Percentiles rank a stretch among this genome's conserved stretches.
Evolutionary conservation across 1,284 basidiomycete genomes (phyloP).

Genomic region (Ustilago hordei): DNA sequence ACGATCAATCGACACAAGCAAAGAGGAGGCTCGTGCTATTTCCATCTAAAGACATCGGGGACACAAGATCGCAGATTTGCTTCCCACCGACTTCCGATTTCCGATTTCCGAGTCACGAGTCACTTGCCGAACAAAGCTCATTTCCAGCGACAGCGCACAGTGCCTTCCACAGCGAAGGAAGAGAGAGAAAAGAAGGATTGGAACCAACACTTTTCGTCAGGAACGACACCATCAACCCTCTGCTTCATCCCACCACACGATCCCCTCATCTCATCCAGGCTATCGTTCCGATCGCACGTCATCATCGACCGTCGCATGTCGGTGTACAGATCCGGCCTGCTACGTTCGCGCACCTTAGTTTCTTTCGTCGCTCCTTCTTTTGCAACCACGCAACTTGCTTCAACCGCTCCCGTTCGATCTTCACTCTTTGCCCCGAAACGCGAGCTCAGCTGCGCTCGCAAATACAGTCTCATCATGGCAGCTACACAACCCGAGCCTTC

Average conservation of each 20-base stretch:
- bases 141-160: slow-evolving; percentile 2
- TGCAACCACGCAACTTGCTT: background rate
- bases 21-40: slow-evolving; percentile 22
- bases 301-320: slow-evolving; percentile 28
- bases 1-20: background rate
- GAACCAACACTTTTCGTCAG: slow-evolving; percentile 10
- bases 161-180: slow-evolving; percentile 7
- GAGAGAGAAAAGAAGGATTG: slow-evolving; percentile 7
- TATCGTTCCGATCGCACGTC: background rate
- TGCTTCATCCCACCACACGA: background rate
- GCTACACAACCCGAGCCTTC: slow-evolving; percentile 38
- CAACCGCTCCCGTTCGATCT: background rate
- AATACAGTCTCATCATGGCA: slow-evolving; percentile 44
- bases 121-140: slow-evolving; percentile 6
- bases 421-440: background rate
- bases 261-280: background rate
- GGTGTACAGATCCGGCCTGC: slow-evolving; percentile 20
- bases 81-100: background rate
- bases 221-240: background rate
- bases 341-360: slow-evolving; percentile 15
- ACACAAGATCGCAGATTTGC: no score
- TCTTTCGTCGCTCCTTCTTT: slow-evolving; percentile 19
- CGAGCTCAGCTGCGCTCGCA: slow-evolving; percentile 39
- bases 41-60: no score
- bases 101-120: slow-evolving; percentile 43